Evolutionary conservation across 805 yeast species (phyloP).

Genomic region (Sungouiella blattae): DNA sequence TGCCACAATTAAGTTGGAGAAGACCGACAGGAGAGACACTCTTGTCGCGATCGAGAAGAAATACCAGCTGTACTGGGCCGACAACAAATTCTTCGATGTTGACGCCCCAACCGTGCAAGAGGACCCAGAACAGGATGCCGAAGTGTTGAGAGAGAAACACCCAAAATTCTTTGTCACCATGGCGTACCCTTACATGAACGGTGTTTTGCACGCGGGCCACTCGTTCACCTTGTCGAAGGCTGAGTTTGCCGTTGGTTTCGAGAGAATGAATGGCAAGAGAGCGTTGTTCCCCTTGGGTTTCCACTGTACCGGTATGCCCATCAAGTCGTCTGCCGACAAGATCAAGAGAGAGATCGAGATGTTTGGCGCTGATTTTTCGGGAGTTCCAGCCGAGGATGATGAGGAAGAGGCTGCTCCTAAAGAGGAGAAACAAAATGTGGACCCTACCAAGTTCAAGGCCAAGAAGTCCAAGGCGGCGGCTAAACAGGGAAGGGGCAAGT

Average conservation of each 20-base stretch:
- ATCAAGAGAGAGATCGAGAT: constrained; percentile 86
- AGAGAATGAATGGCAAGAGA: constrained; percentile 89
- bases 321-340: constrained; percentile 93
- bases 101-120: constrained; percentile 82
- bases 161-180: constrained; percentile 90
- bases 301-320: constrained; percentile 99
- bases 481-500: constrained; percentile 90
- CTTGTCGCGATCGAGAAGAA: constrained; percentile 83
- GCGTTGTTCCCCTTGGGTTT: constrained; percentile 95
- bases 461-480: constrained; percentile 92
- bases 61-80: constrained; percentile 84
- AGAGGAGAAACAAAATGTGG: constrained; percentile 50
- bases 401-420: constrained; percentile 35
- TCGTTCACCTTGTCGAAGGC: constrained; percentile 91
- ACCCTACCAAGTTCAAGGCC: constrained; percentile 86
- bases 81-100: constrained; percentile 79
- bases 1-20: constrained; percentile 40
- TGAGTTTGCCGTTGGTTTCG: constrained; percentile 89
- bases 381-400: constrained; percentile 61
- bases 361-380: constrained; percentile 79
- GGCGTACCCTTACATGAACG: constrained; percentile 99
- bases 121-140: constrained; percentile 43
- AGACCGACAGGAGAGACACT: constrained; percentile 94
- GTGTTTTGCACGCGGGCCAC: constrained; percentile 97
- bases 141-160: constrained; percentile 68